Evolutionary conservation across 73 alveolate species (phyloP), one percentile per base, ranked within the genome.

Genomic region (Paramecium tetraurelia): DNA sequence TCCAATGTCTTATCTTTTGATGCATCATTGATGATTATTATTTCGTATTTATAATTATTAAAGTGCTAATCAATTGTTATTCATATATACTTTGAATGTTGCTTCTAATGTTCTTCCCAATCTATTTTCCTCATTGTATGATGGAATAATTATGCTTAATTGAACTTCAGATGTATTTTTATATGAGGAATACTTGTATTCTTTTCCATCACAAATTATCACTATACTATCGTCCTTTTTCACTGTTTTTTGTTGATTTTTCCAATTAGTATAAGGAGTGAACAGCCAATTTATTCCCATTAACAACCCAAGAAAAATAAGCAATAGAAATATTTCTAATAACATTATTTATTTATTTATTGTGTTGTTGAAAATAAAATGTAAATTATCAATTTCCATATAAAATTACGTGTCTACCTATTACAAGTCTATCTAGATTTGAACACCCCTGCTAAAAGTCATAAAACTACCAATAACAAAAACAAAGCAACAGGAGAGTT

Each of bases 21-120:
- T 35, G 98, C 98, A 84, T 97, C 99, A 95, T 96, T 96, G 27
- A 97, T 98, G 35, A 97, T 88, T 12, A 97, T 95, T 63, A 97
- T 95, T 89, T 97, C 99, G 92, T 89, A 96, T 40, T 93, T 85
- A 36, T 87, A 57, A 24, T 40, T 38, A 59, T 33, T 8, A 16
- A 92, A 63, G 58, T 85, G 80, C 44, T 93, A 41, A 2, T 72
- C 57, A 24, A 29, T 20, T 84, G 77, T 57, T 40, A 89, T 35
- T 21, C 12, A 5, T 16, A 1, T 46, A 48, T 75, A 93, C 96
- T 58, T 92, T 93, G 5, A 97, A 20, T 33, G 97, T 85, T 31
- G 93, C 96, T 85, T 95, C 93, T 70, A 97, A 58, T 96, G 97
- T 95, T 46, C 86, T 89, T 20, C 95, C 94, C 12, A 97, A 89